phyloP scores from a whole-genome alignment of 176 grass and related monocot genomes.

The Guadua angustifolia region DNA sequence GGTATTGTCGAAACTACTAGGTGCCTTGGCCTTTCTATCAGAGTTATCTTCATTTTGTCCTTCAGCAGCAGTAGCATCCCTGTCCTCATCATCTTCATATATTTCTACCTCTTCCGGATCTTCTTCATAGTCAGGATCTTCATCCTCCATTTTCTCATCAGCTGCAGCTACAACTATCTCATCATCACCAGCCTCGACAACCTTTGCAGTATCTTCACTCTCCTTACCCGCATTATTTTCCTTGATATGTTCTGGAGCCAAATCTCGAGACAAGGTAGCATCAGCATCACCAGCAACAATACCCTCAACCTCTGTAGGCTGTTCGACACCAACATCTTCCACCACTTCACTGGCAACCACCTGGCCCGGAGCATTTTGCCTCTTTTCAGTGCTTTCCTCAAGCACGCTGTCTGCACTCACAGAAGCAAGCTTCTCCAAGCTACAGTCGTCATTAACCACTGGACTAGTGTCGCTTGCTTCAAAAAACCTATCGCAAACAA shows the following conservation, averaged over 20 bases:
- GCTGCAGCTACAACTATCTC: conserved; percentile 23
- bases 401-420: neutral
- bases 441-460: conserved; percentile 28
- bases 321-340: conserved; percentile 31
- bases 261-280: conserved; percentile 28
- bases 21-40: too few relatives aligned
- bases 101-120: too few relatives aligned
- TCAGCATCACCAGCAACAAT: neutral
- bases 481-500: too few relatives aligned
- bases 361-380: conserved; percentile 17
- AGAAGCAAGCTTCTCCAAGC: conserved; percentile 3
- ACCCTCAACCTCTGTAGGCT: conserved; percentile 27
- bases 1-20: too few relatives aligned
- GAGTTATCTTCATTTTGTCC: too few relatives aligned
- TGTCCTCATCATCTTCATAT: too few relatives aligned
- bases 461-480: too few relatives aligned
- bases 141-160: conserved; percentile 38
- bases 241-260: conserved; percentile 24
- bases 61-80: too few relatives aligned
- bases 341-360: neutral
- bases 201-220: conserved; percentile 24
- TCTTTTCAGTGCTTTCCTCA: conserved; percentile 16
- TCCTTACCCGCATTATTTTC: conserved; percentile 21
- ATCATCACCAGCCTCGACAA: conserved; percentile 37
- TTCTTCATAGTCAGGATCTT: too few relatives aligned